Evolutionary conservation across 2,329 filamentous ascomycete species (phyloP), one percentile per base, ranked within the genome.

Genomic region (Xylaria sp.): DNA sequence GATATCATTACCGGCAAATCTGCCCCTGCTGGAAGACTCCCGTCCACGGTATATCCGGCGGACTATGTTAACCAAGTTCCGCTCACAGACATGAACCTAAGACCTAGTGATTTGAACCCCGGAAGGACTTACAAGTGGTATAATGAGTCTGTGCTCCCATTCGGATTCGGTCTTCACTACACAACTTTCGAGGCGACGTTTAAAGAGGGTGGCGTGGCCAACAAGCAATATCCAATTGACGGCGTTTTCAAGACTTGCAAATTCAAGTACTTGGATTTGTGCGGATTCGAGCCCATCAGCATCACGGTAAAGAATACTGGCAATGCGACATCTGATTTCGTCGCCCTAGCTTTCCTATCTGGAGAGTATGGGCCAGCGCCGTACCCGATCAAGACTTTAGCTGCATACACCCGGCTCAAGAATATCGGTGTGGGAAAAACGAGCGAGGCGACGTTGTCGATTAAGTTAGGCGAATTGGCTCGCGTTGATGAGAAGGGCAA

Each of bases 101-200:
- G 81, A 0, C 80, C 81, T 1, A 77, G 77, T 58, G 66, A 65
- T 4, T 69, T 67, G 5, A 79, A 72, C 41, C 80, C 81, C 1
- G 80, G 81, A 1, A 72, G 81, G 27, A 84, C 81, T 4, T 83
- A 84, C 65, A 79, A 78, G 60, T 84, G 80, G 80, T 83, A 81
- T 67, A 76, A 77, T n/a, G 72, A 75, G n/a, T 74, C 69, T 0
- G 73, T 81, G 8, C 73, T 78, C 53, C 75, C 77, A 2, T 84
- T 83, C 62, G 81, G 80, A 2, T 76, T 74, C 61, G 81, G 81
- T 1, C 68, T 83, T 35, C 80, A 82, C 67, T 83, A 83, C 70
- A 83, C 81, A 10, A 79, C 73, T 19, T 83, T 83, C 55, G 54
- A 70, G n/a, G 62, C 69, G 8, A 47, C 64, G 1, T 68, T 72